Evolutionary conservation across 1,139 yeast species (phyloP).

Genomic region (Saccharomyces hybrid): DNA sequence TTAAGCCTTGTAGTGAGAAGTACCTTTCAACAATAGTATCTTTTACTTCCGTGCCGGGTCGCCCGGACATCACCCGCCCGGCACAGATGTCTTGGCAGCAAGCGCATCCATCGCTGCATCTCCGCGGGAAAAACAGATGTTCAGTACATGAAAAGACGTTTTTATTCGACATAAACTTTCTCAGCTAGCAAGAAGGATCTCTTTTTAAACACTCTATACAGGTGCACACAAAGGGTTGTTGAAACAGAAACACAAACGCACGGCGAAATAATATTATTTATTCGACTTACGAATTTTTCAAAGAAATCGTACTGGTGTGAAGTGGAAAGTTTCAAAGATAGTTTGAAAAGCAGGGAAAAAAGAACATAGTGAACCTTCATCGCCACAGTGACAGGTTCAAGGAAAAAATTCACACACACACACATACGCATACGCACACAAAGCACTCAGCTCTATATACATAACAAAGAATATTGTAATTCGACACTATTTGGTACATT

Average conservation of each 20-base stretch:
- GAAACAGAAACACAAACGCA: not conserved
- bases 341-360: not conserved
- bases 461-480: not conserved
- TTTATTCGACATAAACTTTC: conserved; percentile 1
- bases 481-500: not conserved
- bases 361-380: not conserved
- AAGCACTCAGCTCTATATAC: not conserved
- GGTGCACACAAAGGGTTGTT: not conserved
- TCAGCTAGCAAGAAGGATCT: not conserved
- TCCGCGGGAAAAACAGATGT: not conserved
- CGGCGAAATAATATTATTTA: not conserved
- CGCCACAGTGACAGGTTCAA: not conserved
- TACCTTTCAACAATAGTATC: not conserved
- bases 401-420: not conserved
- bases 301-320: not conserved
- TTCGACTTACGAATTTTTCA: not conserved
- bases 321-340: not conserved
- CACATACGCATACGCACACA: not conserved
- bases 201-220: not conserved
- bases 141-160: conserved; percentile 1
- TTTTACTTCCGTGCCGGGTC: not conserved
- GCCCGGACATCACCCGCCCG: not conserved
- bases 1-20: not conserved
- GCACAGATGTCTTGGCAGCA: not conserved
- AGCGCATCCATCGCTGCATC: conserved; percentile 1